Percentiles rank a stretch among this genome's conserved stretches.
Conservation (phyloP, 73 alveolate genomes). For the Tetrahymena elliotti region DNA sequence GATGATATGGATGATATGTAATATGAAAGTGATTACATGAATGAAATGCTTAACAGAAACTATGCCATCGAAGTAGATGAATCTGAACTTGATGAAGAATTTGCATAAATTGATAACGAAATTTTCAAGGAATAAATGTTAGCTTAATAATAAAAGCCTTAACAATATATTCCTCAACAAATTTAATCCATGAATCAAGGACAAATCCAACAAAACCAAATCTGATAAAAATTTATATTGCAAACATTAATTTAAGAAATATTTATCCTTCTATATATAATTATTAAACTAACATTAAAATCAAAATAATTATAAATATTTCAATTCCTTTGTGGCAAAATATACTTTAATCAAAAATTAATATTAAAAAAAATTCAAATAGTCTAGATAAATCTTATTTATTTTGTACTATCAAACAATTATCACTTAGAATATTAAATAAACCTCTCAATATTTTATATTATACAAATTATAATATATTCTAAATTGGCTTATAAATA, state of each 20-base stretch:
- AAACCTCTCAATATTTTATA: too few species aligned
- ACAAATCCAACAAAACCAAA: background rate
- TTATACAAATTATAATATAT: too few species aligned
- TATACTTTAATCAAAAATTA: too few species aligned
- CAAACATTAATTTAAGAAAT: background rate
- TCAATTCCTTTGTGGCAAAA: too few species aligned
- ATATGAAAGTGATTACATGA: constrained; percentile 40
- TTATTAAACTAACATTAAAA: too few species aligned
- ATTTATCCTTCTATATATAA: too few species aligned
- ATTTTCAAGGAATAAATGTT: background rate
- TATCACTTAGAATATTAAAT: too few species aligned
- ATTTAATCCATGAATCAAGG: background rate
- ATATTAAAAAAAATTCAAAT: too few species aligned
- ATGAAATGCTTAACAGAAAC: constrained; percentile 40
- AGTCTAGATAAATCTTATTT: too few species aligned
- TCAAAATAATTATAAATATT: too few species aligned
- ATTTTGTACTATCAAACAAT: too few species aligned
- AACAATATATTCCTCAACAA: background rate
- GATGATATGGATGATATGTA: constrained; percentile 48
- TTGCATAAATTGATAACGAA: constrained; percentile 25
- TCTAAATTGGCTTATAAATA: too few species aligned
- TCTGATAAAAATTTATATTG: background rate
- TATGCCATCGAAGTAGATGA: constrained; percentile 32
- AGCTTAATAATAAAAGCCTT: background rate
- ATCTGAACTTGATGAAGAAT: constrained; percentile 35